Evolutionary conservation across 768 basidiomycete species (phyloP), one percentile per base, ranked within the genome.

Genomic region (Neoboletus brunneissimus): DNA sequence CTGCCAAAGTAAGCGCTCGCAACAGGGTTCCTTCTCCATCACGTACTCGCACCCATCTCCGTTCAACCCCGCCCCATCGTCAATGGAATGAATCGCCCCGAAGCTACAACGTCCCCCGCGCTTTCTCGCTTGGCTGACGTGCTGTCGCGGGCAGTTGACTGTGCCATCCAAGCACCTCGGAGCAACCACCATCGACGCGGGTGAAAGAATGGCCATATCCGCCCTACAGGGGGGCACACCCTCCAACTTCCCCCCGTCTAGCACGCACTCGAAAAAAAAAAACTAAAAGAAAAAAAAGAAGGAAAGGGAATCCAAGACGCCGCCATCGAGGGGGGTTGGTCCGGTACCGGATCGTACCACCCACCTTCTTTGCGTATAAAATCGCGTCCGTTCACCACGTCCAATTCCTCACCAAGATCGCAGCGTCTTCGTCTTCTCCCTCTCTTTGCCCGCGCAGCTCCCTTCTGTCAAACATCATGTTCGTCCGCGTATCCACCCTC

Each of bases 1-100:
- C 42, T 60, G 18, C 64, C 55, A 66, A 67, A 67, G 48, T 51
- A n/a, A 51, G 64, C 32, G 15, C 46, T 45, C n/a, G 20, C 25
- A 18, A 35, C 38, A 5, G 15, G 20, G 34, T 25, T 6, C 52
- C 57, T 63, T 65, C 64, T 35, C 37, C 45, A 51, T 66, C 56
- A 31, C 65, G 64, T 67, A 64, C 46, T 46, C 42, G 51, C 27
- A 5, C 1, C 12, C 35, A 60, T 64, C 34, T 57, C 58, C 57
- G 54, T 40, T 31, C 31, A 31, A 31, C 12, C 31, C 31, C 31
- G 31, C 32, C 4, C 37, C 27, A 29, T 11, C 44, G 40, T 42
- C 48, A 18, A 51, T 23, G 53, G 37, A 18, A 51, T 23, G 53
- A 40, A 35, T 57, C 20, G 25, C 60, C 27, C 20, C 25, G n/a